These are phyloP conservation scores for Pezicula carpinea DNA, from an alignment of 2,329 filamentous ascomycete genomes.

Conservation along the genomic window DNA sequence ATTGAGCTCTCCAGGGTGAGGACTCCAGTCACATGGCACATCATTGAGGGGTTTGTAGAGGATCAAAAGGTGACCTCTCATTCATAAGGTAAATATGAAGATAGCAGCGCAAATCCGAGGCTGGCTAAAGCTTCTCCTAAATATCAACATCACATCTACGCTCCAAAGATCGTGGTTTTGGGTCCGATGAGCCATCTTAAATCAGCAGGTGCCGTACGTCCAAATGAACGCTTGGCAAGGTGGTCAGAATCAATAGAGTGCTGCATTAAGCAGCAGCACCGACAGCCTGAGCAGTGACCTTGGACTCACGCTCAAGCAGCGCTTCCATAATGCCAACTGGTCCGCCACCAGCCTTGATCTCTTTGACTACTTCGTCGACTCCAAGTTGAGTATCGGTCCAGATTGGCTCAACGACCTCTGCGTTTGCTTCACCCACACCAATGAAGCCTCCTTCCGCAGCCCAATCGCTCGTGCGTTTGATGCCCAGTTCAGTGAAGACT, in stretches of 20 bases:
- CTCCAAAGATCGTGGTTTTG: conserved; percentile 31
- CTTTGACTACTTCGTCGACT: conserved; percentile 59
- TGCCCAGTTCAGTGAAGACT: conserved; percentile 83
- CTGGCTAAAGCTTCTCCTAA: neutral
- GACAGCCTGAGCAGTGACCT: conserved; percentile 28
- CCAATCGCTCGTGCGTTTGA: conserved; percentile 94
- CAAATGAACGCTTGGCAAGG: neutral
- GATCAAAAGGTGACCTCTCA: neutral
- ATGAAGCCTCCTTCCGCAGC: conserved; percentile 87
- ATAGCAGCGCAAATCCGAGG: neutral
- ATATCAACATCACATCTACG: conserved; percentile 2
- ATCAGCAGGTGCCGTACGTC: too few relatives aligned
- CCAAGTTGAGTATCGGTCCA: conserved; percentile 91
- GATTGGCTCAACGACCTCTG: conserved; percentile 61
- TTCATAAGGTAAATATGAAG: neutral
- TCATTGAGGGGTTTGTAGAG: too few relatives aligned
- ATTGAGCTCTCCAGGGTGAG: too few relatives aligned
- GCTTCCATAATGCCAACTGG: conserved; percentile 48
- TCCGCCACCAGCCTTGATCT: conserved; percentile 47
- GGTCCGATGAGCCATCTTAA: conserved; percentile 27
- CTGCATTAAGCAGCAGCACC: conserved; percentile 29
- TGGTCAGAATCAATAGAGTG: neutral
- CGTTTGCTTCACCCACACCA: conserved; percentile 74
- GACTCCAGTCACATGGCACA: too few relatives aligned
- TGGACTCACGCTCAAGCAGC: conserved; percentile 51